Percentiles rank a stretch among this genome's conserved stretches.
phyloP scores from a whole-genome alignment of 805 yeast species.

The Kurtzmaniella fragi region DNA sequence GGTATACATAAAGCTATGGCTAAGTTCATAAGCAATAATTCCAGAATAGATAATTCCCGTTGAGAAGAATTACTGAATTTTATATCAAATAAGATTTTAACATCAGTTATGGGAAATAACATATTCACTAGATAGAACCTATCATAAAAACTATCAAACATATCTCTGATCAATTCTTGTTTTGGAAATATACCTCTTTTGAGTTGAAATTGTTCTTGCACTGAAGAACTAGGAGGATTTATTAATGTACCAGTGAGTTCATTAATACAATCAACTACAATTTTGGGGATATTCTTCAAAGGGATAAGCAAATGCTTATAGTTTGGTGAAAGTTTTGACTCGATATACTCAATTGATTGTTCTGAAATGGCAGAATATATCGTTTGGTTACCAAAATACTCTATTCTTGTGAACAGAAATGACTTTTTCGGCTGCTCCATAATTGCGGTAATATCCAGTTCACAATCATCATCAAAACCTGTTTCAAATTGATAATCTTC shows the following conservation, averaged over 20 bases:
- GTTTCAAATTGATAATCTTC: background rate
- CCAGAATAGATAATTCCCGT: slow-evolving; percentile 20
- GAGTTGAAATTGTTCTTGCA: background rate
- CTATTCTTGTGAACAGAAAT: slow-evolving; percentile 1
- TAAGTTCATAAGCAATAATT: slow-evolving; percentile 29
- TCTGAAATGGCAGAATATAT: slow-evolving; percentile 29
- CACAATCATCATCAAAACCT: background rate
- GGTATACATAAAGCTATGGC: slow-evolving; percentile 21
- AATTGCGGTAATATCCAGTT: background rate
- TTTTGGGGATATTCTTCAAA: slow-evolving; percentile 23
- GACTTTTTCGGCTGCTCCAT: too few relatives aligned
- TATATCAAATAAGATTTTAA: slow-evolving; percentile 16
- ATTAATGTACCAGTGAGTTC: slow-evolving; percentile 20
- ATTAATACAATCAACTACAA: slow-evolving; percentile 14
- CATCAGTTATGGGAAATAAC: slow-evolving; percentile 12
- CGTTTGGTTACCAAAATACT: slow-evolving; percentile 34
- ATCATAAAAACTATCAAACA: slow-evolving; percentile 21
- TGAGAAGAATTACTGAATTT: slow-evolving; percentile 16
- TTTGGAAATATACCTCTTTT: slow-evolving; percentile 13
- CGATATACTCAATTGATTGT: slow-evolving; percentile 30
- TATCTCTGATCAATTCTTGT: slow-evolving; percentile 16
- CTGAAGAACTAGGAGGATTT: slow-evolving; percentile 19
- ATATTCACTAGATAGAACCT: slow-evolving; percentile 16
- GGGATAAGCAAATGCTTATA: slow-evolving; percentile 17
- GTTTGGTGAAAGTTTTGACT: slow-evolving; percentile 17